phyloP scores from a whole-genome alignment of 2,329 filamentous ascomycete species.

The Cordyceps farinosa region DNA sequence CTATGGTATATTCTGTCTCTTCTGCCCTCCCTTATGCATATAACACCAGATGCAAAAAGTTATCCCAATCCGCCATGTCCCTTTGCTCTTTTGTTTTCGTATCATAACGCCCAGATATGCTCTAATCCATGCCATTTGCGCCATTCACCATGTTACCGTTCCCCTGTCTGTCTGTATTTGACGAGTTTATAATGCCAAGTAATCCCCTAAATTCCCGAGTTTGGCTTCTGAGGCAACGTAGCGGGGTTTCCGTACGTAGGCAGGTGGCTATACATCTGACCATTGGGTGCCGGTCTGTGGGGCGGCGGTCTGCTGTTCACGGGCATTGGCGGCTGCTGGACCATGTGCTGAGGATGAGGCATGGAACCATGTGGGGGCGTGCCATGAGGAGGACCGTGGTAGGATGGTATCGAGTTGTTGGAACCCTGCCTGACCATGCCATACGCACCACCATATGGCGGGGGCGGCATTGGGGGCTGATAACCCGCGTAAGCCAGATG shows the following conservation, averaged over 20 bases:
- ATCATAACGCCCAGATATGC: constrained; percentile 37
- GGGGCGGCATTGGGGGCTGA: constrained; percentile 44
- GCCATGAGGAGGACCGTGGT: constrained; percentile 38
- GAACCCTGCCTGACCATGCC: constrained; percentile 56
- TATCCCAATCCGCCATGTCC: constrained; percentile 33
- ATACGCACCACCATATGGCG: constrained; percentile 45
- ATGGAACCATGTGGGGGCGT: constrained; percentile 27
- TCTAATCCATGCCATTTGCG: constrained; percentile 32
- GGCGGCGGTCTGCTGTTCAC: constrained; percentile 42
- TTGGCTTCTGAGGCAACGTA: constrained; percentile 57
- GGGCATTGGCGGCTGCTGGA: constrained; percentile 36
- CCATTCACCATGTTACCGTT: constrained; percentile 24
- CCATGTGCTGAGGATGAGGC: constrained; percentile 39
- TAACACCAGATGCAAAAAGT: constrained; percentile 14
- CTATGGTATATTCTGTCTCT: constrained; percentile 10
- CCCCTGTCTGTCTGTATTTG: not conserved
- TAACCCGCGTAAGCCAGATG: constrained; percentile 49
- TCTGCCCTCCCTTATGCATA: not conserved
- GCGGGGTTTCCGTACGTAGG: constrained; percentile 58
- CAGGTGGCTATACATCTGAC: constrained; percentile 50
- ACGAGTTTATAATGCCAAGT: not conserved
- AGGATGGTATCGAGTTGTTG: constrained; percentile 50
- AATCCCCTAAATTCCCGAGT: constrained; percentile 43
- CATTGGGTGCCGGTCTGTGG: constrained; percentile 37
- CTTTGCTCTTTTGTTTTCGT: constrained; percentile 13